phyloP scores from a whole-genome alignment of 2,329 filamentous ascomycete species.

The Epichloe glyceriae region DNA sequence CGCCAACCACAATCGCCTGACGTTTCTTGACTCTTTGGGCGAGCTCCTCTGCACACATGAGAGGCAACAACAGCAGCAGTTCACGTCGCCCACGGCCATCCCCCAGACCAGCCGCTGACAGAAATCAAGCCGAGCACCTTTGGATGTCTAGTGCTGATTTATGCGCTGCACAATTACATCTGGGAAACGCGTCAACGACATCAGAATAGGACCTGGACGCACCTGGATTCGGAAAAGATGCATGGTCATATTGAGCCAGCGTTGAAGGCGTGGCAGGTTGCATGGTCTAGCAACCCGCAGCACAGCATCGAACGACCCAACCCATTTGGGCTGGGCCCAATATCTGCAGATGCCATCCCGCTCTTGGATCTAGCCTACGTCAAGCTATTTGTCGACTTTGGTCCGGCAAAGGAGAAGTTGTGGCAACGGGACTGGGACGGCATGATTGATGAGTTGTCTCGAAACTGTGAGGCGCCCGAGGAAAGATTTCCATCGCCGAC shows the following conservation, averaged over 20 bases:
- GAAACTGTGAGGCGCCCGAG: constrained; percentile 62
- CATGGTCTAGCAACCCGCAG: constrained; percentile 76
- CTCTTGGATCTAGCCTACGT: constrained; percentile 87
- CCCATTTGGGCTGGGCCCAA: constrained; percentile 64
- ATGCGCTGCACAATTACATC: constrained; percentile 93
- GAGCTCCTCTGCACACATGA: constrained; percentile 68
- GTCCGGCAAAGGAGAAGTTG: constrained; percentile 80
- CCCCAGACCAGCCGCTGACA: constrained; percentile 36
- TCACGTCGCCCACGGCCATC: background rate
- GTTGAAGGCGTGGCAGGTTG: constrained; percentile 83
- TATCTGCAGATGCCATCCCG: constrained; percentile 84
- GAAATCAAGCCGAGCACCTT: constrained; percentile 78
- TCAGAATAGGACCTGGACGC: constrained; percentile 78
- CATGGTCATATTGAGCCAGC: constrained; percentile 90
- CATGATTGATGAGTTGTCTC: constrained; percentile 76
- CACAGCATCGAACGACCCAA: constrained; percentile 79
- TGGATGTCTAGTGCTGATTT: constrained; percentile 82
- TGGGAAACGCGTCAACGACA: constrained; percentile 94
- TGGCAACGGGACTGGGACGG: constrained; percentile 90
- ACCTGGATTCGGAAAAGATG: constrained; percentile 89
- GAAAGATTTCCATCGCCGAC: constrained; percentile 45
- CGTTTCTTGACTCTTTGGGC: constrained; percentile 72
- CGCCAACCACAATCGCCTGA: constrained; percentile 56
- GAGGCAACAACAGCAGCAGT: constrained; percentile 33
- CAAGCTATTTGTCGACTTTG: constrained; percentile 84